Evolutionary conservation across 345 rosid species (phyloP).

Genomic region (Corchorus olitorius): DNA sequence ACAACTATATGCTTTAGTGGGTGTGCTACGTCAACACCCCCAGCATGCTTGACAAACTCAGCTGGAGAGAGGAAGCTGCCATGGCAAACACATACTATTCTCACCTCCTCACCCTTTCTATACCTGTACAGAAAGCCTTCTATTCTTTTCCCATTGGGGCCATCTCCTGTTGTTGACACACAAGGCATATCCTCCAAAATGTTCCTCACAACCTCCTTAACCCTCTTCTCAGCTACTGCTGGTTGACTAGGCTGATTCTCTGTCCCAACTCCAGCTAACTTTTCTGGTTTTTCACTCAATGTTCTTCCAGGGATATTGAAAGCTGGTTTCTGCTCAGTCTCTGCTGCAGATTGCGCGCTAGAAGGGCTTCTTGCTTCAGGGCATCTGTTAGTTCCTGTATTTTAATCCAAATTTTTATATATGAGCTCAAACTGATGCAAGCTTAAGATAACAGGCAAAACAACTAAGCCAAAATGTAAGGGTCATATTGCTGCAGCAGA

Average conservation of each 20-base stretch:
- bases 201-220: constrained; percentile 34
- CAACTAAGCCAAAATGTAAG: not conserved
- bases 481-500: not conserved
- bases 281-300: constrained; percentile 14
- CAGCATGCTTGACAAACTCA: constrained; percentile 86
- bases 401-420: constrained; percentile 8
- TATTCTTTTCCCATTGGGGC: constrained; percentile 70
- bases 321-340: constrained; percentile 30
- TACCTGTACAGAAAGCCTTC: constrained; percentile 84
- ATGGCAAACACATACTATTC: constrained; percentile 87
- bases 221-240: constrained; percentile 11
- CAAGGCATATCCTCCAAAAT: constrained; percentile 83
- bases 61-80: constrained; percentile 83
- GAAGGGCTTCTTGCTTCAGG: constrained; percentile 51
- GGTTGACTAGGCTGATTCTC: constrained; percentile 10
- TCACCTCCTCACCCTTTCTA: constrained; percentile 73
- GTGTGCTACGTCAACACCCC: constrained; percentile 64
- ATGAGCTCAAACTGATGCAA: not conserved
- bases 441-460: not conserved
- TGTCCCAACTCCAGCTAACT: not conserved
- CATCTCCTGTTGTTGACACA: constrained; percentile 77
- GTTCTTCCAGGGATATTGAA: constrained; percentile 1
- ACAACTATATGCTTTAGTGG: constrained; percentile 86
- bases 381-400: constrained; percentile 48
- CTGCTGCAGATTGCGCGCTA: constrained; percentile 33